A percentile compares a stretch with the other conserved stretches of the same genome.
Conservation (phyloP, 2,329 filamentous ascomycete genomes). For the Knoxdaviesia proteae region DNA sequence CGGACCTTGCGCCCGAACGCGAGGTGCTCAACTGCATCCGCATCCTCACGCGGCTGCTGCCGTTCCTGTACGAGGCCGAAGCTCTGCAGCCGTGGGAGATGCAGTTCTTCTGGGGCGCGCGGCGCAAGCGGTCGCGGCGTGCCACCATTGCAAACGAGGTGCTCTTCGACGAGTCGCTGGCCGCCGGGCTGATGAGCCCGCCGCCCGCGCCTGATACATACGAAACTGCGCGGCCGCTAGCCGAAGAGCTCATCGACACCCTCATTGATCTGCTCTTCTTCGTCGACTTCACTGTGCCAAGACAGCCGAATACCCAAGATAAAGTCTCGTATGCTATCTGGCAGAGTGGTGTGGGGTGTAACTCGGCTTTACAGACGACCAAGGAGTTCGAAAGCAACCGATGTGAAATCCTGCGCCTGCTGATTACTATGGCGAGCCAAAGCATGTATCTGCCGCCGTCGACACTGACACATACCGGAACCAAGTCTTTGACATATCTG, state of each 20-base stretch:
- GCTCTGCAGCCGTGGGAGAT: conserved; percentile 71
- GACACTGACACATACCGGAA: conserved; percentile 60
- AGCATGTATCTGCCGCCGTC: conserved; percentile 82
- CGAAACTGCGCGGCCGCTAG: conserved; percentile 69
- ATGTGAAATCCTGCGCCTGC: conserved; percentile 68
- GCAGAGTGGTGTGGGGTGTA: conserved; percentile 95
- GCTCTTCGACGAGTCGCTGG: conserved; percentile 58
- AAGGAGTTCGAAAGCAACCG: conserved; percentile 88
- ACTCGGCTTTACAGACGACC: conserved; percentile 67
- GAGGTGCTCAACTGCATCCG: conserved; percentile 93
- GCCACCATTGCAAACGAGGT: conserved; percentile 50
- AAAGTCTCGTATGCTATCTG: conserved; percentile 90
- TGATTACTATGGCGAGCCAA: conserved; percentile 71
- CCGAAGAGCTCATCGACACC: conserved; percentile 81
- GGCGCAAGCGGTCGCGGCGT: conserved; percentile 50
- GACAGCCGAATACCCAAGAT: conserved; percentile 44
- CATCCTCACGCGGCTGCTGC: conserved; percentile 70
- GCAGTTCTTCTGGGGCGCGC: conserved; percentile 71
- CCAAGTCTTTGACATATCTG: conserved; percentile 71
- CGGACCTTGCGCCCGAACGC: conserved; percentile 61
- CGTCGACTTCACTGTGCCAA: conserved; percentile 68
- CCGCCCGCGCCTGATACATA: conserved; percentile 36
- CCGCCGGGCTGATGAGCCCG: conserved; percentile 25
- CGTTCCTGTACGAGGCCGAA: conserved; percentile 82
- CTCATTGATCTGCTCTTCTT: conserved; percentile 82